Evolutionary conservation across 2,329 filamentous ascomycete species (phyloP).

Genomic region (Ilyonectria sp.): DNA sequence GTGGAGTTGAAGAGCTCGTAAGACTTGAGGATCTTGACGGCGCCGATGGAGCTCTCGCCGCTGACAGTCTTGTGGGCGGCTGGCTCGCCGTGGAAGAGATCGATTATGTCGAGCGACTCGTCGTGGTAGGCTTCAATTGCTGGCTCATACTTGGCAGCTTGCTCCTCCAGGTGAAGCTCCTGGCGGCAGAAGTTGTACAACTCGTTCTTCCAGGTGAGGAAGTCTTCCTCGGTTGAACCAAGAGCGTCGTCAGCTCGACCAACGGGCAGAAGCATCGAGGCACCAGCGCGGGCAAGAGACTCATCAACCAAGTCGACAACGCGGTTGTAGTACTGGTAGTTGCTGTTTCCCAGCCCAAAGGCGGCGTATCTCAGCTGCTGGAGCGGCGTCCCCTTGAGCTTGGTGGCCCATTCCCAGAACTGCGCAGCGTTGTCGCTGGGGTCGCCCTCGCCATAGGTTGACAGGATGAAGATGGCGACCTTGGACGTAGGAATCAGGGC

Average conservation of each 20-base stretch:
- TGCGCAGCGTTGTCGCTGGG: constrained; percentile 52
- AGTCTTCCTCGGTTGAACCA: constrained; percentile 51
- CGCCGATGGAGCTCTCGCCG: constrained; percentile 28
- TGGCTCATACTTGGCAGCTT: constrained; percentile 41
- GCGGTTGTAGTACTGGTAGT: constrained; percentile 54
- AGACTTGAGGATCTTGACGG: constrained; percentile 20
- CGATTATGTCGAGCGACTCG: constrained; percentile 32
- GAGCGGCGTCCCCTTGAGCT: constrained; percentile 19
- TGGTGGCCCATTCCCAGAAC: constrained; percentile 46
- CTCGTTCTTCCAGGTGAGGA: constrained; percentile 51
- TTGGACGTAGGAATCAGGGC: constrained; percentile 42
- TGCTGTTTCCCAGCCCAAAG: constrained; percentile 54
- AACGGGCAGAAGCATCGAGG: constrained; percentile 38
- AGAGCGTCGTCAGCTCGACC: constrained; percentile 49
- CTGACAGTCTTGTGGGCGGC: constrained; percentile 39
- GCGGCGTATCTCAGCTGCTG: constrained; percentile 46
- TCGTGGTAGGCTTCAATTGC: constrained; percentile 27
- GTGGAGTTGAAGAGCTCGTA: constrained; percentile 43
- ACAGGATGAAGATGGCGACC: constrained; percentile 51
- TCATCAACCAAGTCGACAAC: constrained; percentile 46
- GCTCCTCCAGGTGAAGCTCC: constrained; percentile 43
- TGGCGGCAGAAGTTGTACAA: constrained; percentile 39
- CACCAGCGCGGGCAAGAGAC: constrained; percentile 43
- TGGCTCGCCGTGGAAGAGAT: constrained; percentile 34
- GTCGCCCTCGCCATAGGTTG: constrained; percentile 56